Evolutionary conservation across 148 eudicot genomes (phyloP).

Genomic region (Nepenthes gracilis): DNA sequence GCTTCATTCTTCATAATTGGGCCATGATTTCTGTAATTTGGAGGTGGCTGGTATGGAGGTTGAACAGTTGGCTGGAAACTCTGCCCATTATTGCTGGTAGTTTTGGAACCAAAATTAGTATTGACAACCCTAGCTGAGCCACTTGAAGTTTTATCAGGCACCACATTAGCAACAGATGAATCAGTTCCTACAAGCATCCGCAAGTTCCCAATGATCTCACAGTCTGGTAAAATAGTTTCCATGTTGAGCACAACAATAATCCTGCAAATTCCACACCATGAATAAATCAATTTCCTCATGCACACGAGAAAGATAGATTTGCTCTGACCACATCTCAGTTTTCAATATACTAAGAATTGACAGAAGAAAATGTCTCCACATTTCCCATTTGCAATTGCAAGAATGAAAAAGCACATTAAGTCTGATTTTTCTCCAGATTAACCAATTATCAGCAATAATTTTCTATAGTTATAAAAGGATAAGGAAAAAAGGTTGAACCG

Average conservation of each 20-base stretch:
- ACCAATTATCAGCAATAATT: too few species aligned
- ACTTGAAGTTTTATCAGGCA: constrained; percentile 15
- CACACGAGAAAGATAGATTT: neutral
- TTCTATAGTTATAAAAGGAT: too few species aligned
- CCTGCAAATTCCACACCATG: constrained; percentile 44
- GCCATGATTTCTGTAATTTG: constrained; percentile 73
- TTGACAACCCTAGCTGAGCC: constrained; percentile 14
- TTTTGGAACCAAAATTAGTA: constrained; percentile 15
- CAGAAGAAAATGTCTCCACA: too few species aligned
- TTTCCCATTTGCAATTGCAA: too few species aligned
- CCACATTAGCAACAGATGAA: constrained; percentile 27
- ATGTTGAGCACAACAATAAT: constrained; percentile 77
- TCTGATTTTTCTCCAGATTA: too few species aligned
- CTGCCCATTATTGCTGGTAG: constrained; percentile 24
- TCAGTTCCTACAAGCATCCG: constrained; percentile 27
- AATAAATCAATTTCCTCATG: neutral
- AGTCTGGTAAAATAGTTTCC: constrained; percentile 85
- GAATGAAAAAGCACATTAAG: too few species aligned
- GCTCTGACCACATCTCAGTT: too few species aligned
- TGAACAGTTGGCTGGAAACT: constrained; percentile 68
- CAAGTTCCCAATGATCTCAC: constrained; percentile 72
- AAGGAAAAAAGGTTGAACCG: too few species aligned
- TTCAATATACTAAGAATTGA: too few species aligned
- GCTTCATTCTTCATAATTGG: constrained; percentile 96
- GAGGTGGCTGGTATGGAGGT: constrained; percentile 91